phyloP scores from a whole-genome alignment of 257 asterid genomes.

The Jaltomata sinuosa region DNA sequence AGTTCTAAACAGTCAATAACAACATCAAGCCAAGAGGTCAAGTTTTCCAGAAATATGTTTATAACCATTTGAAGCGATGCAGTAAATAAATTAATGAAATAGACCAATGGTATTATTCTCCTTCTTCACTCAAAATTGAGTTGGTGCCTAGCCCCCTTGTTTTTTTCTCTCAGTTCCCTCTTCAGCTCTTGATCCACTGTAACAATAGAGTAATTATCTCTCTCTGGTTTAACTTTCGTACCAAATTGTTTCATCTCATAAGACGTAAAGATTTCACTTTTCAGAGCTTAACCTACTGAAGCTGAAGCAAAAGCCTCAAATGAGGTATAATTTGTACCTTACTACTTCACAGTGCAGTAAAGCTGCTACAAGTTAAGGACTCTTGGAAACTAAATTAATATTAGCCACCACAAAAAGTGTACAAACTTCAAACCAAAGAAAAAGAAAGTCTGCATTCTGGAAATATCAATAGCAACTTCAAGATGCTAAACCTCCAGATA shows the following conservation, averaged over 20 bases:
- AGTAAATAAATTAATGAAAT: neutral
- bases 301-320: neutral
- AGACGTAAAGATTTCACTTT: neutral
- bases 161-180: neutral
- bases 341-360: neutral
- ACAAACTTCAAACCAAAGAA: neutral
- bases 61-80: neutral
- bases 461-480: neutral
- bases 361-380: neutral
- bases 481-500: neutral
- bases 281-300: neutral
- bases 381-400: neutral
- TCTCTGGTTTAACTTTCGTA: neutral
- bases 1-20: neutral
- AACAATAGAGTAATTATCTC: neutral
- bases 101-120: neutral
- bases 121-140: neutral
- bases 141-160: neutral
- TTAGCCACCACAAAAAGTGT: neutral
- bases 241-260: neutral
- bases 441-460: neutral
- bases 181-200: neutral
- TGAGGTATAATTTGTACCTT: no score
- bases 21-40: neutral
- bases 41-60: neutral